A percentile compares a stretch with the other conserved stretches of the same genome.
phyloP scores from a whole-genome alignment of 83 land plant species.

The Thuja plicata region DNA sequence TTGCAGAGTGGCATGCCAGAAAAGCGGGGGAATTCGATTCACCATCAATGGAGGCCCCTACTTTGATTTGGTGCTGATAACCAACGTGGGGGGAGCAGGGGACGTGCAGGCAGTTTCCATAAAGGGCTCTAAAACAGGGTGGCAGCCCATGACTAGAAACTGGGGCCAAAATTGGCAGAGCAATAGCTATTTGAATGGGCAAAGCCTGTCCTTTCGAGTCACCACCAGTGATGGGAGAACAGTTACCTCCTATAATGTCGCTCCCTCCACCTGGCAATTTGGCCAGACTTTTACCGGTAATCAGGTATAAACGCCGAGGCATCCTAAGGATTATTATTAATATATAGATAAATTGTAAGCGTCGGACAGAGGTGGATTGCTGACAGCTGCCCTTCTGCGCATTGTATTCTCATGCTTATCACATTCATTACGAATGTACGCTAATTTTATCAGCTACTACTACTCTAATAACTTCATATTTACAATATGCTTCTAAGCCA shows the following conservation, averaged over 20 bases:
- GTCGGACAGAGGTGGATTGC: no score
- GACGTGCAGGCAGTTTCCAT: not conserved
- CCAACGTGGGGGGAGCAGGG: not conserved
- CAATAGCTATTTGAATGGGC: not conserved
- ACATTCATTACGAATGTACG: no score
- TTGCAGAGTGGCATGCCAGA: not conserved
- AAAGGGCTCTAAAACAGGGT: not conserved
- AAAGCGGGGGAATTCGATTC: not conserved
- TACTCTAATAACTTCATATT: no score
- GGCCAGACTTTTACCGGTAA: not conserved
- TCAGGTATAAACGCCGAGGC: no score
- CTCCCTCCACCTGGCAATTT: not conserved
- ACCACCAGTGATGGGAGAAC: not conserved
- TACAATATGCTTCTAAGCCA: no score
- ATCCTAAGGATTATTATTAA: no score
- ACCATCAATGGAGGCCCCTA: not conserved
- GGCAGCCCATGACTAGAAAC: not conserved
- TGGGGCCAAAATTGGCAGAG: slow-evolving; percentile 3
- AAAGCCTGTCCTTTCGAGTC: not conserved
- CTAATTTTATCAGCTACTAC: no score
- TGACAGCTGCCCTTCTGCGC: no score
- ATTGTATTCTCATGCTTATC: no score
- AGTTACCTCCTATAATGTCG: not conserved
- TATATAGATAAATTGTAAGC: no score
- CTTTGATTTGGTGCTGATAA: not conserved